phyloP scores from a whole-genome alignment of 495 filamentous ascomycete genomes.

The Penicillium samsonianum region DNA sequence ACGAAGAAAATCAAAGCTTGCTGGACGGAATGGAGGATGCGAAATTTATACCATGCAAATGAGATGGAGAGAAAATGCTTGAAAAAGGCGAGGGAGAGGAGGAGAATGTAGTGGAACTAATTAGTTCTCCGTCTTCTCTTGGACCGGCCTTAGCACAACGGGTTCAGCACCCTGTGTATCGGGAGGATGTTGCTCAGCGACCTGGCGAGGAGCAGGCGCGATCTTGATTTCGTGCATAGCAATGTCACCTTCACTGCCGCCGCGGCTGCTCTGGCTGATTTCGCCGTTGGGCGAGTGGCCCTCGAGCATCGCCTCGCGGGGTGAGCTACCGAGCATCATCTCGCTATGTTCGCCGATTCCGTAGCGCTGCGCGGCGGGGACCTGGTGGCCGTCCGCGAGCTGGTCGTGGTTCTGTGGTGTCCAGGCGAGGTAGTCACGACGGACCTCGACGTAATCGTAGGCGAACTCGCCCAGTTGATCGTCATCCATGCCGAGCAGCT shows the following conservation, averaged over 20 bases:
- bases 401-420: conserved; percentile 78
- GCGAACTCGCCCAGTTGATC: conserved; percentile 99
- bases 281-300: conserved; percentile 56
- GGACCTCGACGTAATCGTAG: conserved; percentile 98
- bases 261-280: conserved; percentile 42
- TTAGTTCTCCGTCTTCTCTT: conserved; percentile 31
- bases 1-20: conserved; percentile 11
- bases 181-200: conserved; percentile 34
- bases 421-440: conserved; percentile 96
- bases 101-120: background rate
- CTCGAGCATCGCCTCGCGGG: conserved; percentile 62
- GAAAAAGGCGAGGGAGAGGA: background rate
- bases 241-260: conserved; percentile 37
- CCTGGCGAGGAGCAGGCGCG: conserved; percentile 36
- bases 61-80: conserved; percentile 1
- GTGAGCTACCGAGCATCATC: conserved; percentile 65
- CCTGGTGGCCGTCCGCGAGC: conserved; percentile 59
- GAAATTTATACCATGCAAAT: conserved; percentile 11
- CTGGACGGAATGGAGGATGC: conserved; percentile 11
- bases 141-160: conserved; percentile 18
- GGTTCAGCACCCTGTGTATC: conserved; percentile 23
- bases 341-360: conserved; percentile 78
- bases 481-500: conserved; percentile 97
- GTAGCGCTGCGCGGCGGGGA: conserved; percentile 70
- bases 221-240: conserved; percentile 44